Conservation (phyloP, 495 filamentous ascomycete species). For the Xylaria longipes region DNA sequence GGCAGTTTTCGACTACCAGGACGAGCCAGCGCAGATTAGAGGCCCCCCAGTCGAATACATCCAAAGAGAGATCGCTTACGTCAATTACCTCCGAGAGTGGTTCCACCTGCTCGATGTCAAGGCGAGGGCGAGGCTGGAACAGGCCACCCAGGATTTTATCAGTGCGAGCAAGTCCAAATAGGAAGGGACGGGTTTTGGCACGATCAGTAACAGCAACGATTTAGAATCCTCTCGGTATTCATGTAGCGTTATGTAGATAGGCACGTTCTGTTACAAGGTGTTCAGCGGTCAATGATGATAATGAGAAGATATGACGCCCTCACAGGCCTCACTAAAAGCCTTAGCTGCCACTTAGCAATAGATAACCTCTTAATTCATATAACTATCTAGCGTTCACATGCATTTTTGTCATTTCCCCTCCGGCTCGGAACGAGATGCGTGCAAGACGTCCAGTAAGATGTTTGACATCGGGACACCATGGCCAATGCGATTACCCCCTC, state of each 20-base stretch:
- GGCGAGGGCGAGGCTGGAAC: conserved; percentile 47
- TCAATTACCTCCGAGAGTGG: conserved; percentile 47
- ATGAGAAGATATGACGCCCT: conserved; percentile 9
- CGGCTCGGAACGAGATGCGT: neutral
- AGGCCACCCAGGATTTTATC: conserved; percentile 47
- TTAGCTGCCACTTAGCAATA: neutral
- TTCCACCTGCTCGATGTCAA: conserved; percentile 46
- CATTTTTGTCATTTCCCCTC: neutral
- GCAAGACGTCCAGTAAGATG: too few relatives aligned
- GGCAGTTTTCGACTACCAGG: conserved; percentile 63
- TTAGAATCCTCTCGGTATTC: neutral
- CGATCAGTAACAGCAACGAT: too few relatives aligned
- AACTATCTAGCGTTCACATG: neutral
- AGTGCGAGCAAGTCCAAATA: conserved; percentile 32
- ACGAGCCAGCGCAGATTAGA: conserved; percentile 50
- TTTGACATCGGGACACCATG: too few relatives aligned
- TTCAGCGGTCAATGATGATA: neutral
- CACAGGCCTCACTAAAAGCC: neutral
- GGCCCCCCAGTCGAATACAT: conserved; percentile 53
- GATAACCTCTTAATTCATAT: neutral
- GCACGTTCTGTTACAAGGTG: neutral
- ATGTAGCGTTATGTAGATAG: neutral
- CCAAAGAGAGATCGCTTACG: conserved; percentile 43
- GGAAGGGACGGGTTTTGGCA: neutral
- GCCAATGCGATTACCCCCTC: neutral